These are phyloP conservation scores for Lasiosphaeria miniovina DNA, from an alignment of 495 filamentous ascomycete genomes.

Conservation along the genomic window DNA sequence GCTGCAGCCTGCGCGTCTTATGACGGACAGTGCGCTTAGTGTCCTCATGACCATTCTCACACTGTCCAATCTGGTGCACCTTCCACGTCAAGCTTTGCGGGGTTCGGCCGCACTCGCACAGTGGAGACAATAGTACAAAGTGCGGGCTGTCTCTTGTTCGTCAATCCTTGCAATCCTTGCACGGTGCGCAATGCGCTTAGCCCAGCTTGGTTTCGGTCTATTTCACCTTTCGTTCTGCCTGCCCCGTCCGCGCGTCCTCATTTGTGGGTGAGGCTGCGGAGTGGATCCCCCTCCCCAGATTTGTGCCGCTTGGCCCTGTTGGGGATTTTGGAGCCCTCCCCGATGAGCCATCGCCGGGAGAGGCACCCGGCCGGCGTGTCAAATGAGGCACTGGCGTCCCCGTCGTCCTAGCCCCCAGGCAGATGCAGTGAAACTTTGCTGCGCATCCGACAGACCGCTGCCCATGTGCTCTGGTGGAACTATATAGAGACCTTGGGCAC, in stretches of 20 bases:
- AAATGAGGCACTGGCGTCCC: neutral
- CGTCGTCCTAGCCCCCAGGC: neutral
- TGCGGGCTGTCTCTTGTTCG: neutral
- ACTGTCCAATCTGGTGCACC: no score
- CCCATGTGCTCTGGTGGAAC: no score
- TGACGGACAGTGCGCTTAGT: no score
- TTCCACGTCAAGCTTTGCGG: no score
- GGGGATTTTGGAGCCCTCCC: neutral
- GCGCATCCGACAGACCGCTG: neutral
- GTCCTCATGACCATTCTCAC: no score
- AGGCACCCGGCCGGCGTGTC: constrained; percentile 7
- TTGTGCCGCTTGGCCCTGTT: neutral
- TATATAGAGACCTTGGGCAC: no score
- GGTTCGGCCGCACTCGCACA: neutral
- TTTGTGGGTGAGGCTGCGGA: constrained; percentile 5
- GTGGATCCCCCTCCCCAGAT: neutral
- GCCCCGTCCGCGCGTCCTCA: constrained; percentile 10
- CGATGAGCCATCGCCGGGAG: constrained; percentile 10
- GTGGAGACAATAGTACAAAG: neutral
- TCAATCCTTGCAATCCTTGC: no score
- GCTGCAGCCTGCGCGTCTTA: no score
- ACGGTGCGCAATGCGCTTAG: neutral
- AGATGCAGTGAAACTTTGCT: neutral
- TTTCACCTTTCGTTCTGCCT: constrained; percentile 23
- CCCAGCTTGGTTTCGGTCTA: neutral